These are phyloP conservation scores for Vitis hybrid DNA, from an alignment of 177 flowering plant species.

Conservation along the genomic window DNA sequence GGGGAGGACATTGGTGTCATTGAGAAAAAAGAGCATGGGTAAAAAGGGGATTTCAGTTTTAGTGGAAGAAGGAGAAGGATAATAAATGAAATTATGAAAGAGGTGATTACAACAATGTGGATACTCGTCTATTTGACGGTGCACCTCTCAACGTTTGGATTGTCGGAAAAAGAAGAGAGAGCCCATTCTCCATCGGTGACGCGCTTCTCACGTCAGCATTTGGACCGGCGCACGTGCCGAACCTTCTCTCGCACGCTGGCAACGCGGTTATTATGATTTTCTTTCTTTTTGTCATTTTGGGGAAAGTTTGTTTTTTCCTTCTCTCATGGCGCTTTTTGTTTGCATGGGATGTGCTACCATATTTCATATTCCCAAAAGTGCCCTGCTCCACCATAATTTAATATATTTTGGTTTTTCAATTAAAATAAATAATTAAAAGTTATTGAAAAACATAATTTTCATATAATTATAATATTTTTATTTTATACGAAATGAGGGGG, in stretches of 20 bases:
- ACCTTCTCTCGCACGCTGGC: conserved; percentile 14
- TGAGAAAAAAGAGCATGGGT: too few species aligned
- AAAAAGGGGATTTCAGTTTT: too few species aligned
- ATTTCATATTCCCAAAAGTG: background rate
- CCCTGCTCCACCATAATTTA: background rate
- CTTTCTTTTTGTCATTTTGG: background rate
- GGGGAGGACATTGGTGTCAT: too few species aligned
- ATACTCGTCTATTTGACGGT: conserved; percentile 1
- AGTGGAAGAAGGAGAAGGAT: background rate
- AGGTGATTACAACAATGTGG: background rate
- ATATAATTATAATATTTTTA: too few species aligned
- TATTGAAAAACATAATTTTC: too few species aligned
- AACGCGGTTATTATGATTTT: background rate
- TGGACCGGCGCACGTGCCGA: conserved; percentile 10
- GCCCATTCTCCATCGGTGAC: conserved; percentile 10
- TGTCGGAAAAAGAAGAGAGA: conserved; percentile 12
- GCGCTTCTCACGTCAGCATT: conserved; percentile 15
- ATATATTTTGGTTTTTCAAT: too few species aligned
- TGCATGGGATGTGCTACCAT: background rate
- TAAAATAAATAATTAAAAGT: too few species aligned
- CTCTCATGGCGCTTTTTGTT: background rate
- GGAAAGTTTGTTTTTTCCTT: background rate
- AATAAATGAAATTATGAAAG: too few species aligned
- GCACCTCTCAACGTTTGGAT: background rate
- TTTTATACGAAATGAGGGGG: too few species aligned